Base-by-base conservation (phyloP, 129 eudicot genomes). In the Artemisia tridentata region DNA sequence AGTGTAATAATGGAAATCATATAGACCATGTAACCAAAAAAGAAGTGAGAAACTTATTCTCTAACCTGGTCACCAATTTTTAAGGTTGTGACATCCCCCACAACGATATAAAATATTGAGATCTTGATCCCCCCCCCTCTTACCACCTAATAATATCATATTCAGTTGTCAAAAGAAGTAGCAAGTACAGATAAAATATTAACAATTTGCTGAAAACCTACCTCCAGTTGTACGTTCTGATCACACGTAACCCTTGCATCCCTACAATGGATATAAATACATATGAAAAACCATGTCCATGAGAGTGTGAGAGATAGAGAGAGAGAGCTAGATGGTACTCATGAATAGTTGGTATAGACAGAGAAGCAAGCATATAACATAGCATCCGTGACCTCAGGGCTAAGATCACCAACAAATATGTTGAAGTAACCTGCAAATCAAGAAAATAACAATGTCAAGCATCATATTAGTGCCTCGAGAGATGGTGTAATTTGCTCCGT, bases 51-150 rank as follows among this genome's bases (percentile, higher is more conserved):
- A 47, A 31, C 10, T 21, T 50, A 20, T 43, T 25, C 52, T 31
- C 54, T 62, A 7, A 92, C 98, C 98, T 92, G 98, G 73, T 92
- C 96, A 47, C 98, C 98, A 45, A 92, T 92, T 78, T 92, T 92
- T 12, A 92, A 87, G 43, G 98, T 84, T 74, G 89, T 69, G 72
- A 92, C 95, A 85, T 92, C 98, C 20, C 98, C 98, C 43, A 89
- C 98, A 80, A 89, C 96, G 12, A 92, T 78, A 38, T 92, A 96
- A 81, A 89, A 92, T 81, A 92, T 92, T 54, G 98, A 92, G 52
- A 89, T 75, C 31, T 65, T 61, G 5, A 80, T 87, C 69, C 98
- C 77, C 31, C 98, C 98, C 75, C 89, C 90, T 76, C 98, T 80
- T 52, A 85, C 72, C 29, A 92, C 92, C 98, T 92, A 87, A 25